Conservation (phyloP, 257 asterid genomes). For the Cruciata laevipes region DNA sequence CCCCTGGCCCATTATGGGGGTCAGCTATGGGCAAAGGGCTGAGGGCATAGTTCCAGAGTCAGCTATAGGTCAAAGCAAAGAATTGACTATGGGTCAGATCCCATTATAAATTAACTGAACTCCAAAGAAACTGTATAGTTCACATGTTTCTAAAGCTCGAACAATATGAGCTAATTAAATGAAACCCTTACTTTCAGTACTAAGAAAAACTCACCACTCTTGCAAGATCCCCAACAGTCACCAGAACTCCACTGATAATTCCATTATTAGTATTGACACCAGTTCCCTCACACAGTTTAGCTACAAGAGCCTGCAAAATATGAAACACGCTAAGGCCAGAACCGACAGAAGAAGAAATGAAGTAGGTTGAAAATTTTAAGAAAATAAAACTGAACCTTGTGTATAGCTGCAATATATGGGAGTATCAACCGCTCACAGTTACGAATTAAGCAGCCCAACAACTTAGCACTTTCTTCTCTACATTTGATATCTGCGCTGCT, state of each 20-base stretch:
- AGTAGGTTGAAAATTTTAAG: neutral
- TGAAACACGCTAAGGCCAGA: slow-evolving; percentile 13
- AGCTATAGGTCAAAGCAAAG: neutral
- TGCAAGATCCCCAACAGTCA: slow-evolving; percentile 98
- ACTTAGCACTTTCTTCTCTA: slow-evolving; percentile 97
- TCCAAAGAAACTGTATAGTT: neutral
- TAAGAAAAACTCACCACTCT: slow-evolving; percentile 71
- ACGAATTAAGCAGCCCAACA: slow-evolving; percentile 97
- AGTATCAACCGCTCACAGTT: slow-evolving; percentile 87
- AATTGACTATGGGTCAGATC: neutral
- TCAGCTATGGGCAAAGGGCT: too few relatives aligned
- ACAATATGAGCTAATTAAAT: too few relatives aligned
- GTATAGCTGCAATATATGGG: slow-evolving; percentile 93
- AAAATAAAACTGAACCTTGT: slow-evolving; percentile 55
- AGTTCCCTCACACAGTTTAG: slow-evolving; percentile 88
- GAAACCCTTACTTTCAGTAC: neutral
- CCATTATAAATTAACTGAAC: neutral
- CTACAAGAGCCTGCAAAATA: slow-evolving; percentile 78
- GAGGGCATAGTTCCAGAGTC: neutral
- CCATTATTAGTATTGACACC: slow-evolving; percentile 93
- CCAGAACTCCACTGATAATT: slow-evolving; percentile 91
- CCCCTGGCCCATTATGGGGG: too few relatives aligned
- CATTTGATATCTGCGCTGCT: slow-evolving; percentile 97
- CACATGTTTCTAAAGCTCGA: too few relatives aligned
- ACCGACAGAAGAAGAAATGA: neutral